A percentile compares a stretch with the other conserved stretches of the same genome.
Conservation (phyloP, 768 basidiomycete species). For the Termitomyces eurrhizus region DNA sequence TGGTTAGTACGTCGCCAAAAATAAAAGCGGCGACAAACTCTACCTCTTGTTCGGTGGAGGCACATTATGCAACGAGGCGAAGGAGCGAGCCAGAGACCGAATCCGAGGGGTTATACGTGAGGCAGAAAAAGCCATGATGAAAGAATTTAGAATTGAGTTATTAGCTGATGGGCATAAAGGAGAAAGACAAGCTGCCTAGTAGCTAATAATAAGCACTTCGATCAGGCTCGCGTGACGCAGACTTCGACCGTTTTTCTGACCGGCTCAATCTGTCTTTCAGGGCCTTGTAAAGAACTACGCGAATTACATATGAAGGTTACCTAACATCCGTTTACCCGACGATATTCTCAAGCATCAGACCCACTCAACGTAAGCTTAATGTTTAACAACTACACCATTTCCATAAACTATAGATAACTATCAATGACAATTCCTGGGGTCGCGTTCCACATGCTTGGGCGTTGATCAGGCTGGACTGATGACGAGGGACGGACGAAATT, state of each 20-base stretch:
- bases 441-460: not conserved
- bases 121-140: conserved; percentile 14
- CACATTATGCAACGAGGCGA: conserved; percentile 42
- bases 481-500: not conserved
- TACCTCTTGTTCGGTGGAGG: conserved; percentile 42
- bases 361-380: not conserved
- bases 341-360: not conserved
- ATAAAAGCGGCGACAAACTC: conserved; percentile 8
- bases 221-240: not conserved
- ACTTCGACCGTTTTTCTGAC: not conserved
- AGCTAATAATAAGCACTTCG: not conserved
- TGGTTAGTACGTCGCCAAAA: conserved; percentile 14
- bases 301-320: not conserved
- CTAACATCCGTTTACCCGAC: not conserved
- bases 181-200: not conserved
- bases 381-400: not conserved
- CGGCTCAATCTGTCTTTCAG: not conserved
- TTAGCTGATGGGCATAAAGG: not conserved
- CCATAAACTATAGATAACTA: not conserved
- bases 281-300: not conserved
- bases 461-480: not conserved
- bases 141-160: not conserved
- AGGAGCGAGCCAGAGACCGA: conserved; percentile 33
- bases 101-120: conserved; percentile 12
- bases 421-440: not conserved